Conservation (phyloP, 371 early-diverging fungal species). For the Apophysomyces ossiformis region DNA sequence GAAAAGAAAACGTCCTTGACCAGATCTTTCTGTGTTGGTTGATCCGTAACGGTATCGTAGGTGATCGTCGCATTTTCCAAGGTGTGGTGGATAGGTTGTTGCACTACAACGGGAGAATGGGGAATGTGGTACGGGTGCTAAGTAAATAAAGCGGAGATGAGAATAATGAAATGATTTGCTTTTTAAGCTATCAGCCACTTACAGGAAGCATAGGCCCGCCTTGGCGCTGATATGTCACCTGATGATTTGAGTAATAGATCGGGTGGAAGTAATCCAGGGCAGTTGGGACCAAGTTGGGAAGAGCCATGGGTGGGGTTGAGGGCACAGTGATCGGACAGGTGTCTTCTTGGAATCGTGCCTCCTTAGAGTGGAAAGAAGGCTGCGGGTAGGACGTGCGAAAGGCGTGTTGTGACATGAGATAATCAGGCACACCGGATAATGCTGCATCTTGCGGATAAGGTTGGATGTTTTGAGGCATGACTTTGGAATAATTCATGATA, state of each 20-base stretch:
- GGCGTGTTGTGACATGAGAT: not conserved
- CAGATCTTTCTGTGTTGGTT: slow-evolving; percentile 37
- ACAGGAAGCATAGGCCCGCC: slow-evolving; percentile 11
- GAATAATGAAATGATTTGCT: slow-evolving; percentile 8
- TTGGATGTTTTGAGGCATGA: slow-evolving; percentile 3
- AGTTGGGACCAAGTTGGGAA: not conserved
- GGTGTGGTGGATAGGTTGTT: slow-evolving; percentile 48
- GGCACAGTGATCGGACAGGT: not conserved
- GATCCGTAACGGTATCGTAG: slow-evolving; percentile 38
- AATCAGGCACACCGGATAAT: not conserved
- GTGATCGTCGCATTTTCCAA: slow-evolving; percentile 55
- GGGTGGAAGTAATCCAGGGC: slow-evolving; percentile 5
- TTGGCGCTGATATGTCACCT: slow-evolving; percentile 12
- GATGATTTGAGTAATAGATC: slow-evolving; percentile 8
- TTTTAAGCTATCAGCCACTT: slow-evolving; percentile 9
- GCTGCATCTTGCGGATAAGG: slow-evolving; percentile 4
- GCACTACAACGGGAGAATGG: slow-evolving; percentile 13
- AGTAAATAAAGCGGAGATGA: slow-evolving; percentile 11
- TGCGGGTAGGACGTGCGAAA: slow-evolving; percentile 1
- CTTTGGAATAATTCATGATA: slow-evolving; percentile 7
- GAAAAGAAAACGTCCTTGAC: slow-evolving; percentile 57
- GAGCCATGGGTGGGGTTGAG: not conserved
- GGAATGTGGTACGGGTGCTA: slow-evolving; percentile 13
- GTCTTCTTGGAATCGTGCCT: slow-evolving; percentile 1
- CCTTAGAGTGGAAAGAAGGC: not conserved